phyloP scores from a whole-genome alignment of 768 basidiomycete species.

The Hericium rajendrae region DNA sequence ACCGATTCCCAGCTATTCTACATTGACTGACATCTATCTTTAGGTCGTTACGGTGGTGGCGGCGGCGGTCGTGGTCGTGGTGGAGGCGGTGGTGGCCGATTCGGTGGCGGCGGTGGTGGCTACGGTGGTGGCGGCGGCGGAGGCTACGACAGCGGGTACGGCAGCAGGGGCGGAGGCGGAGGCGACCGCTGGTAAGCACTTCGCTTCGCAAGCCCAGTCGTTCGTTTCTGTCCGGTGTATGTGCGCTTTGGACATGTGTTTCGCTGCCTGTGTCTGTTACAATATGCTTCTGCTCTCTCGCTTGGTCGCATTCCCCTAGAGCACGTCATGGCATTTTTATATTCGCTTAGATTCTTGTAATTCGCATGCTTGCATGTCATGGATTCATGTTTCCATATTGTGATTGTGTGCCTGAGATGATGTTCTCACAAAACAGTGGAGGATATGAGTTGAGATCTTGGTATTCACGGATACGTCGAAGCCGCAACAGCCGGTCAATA shows the following conservation, averaged over 20 bases:
- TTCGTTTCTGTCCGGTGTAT: background rate
- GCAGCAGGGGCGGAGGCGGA: constrained; percentile 15
- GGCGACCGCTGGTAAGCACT: constrained; percentile 24
- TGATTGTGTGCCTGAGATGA: too few species aligned
- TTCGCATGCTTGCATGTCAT: background rate
- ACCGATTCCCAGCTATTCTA: background rate
- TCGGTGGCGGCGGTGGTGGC: constrained; percentile 33
- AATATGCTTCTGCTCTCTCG: background rate
- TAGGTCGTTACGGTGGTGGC: constrained; percentile 52
- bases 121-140: constrained; percentile 32
- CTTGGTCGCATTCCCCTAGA: background rate
- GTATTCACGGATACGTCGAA: too few species aligned
- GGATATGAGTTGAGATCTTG: too few species aligned
- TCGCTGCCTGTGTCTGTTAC: background rate
- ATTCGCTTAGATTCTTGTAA: background rate
- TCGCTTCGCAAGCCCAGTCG: background rate
- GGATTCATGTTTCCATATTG: background rate
- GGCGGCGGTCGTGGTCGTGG: constrained; percentile 38
- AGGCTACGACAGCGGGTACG: constrained; percentile 33
- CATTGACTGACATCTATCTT: constrained; percentile 3
- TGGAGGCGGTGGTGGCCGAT: constrained; percentile 30
- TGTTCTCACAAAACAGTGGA: too few species aligned
- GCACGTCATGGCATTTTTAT: background rate
- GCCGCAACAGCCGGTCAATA: too few species aligned
- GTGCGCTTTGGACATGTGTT: background rate